These are phyloP conservation scores for Zalaria sp. DNA, from an alignment of 2,329 filamentous ascomycete species.

Conservation along the genomic window DNA sequence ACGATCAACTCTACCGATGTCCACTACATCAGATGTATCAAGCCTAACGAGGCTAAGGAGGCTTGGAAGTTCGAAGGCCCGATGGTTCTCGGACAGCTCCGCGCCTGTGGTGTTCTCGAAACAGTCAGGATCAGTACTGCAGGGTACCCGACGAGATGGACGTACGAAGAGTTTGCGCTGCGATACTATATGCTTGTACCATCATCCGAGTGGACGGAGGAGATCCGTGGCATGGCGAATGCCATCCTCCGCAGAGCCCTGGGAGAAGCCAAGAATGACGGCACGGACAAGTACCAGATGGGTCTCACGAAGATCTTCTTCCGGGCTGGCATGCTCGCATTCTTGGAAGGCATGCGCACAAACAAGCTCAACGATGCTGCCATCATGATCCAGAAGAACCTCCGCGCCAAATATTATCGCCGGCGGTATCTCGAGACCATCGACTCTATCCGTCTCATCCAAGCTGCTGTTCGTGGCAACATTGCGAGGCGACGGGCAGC, in stretches of 20 bases:
- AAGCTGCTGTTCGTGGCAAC: slow-evolving; percentile 64
- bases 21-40: slow-evolving; percentile 98
- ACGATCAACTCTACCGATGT: slow-evolving; percentile 98
- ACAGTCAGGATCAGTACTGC: slow-evolving; percentile 96
- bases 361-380: slow-evolving; percentile 83
- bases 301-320: slow-evolving; percentile 99
- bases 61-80: slow-evolving; percentile 97
- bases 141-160: slow-evolving; percentile 95
- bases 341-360: slow-evolving; percentile 87
- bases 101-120: slow-evolving; percentile 96
- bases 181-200: slow-evolving; percentile 97
- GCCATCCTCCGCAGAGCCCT: slow-evolving; percentile 81
- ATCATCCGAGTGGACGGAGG: slow-evolving; percentile 78
- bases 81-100: slow-evolving; percentile 93
- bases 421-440: slow-evolving; percentile 80
- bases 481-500: slow-evolving; percentile 65
- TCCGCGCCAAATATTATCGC: slow-evolving; percentile 89
- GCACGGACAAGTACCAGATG: slow-evolving; percentile 89
- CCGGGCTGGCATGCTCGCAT: slow-evolving; percentile 95
- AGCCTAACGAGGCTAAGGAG: slow-evolving; percentile 93
- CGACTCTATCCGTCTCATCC: slow-evolving; percentile 64
- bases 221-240: slow-evolving; percentile 89
- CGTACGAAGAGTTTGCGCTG: slow-evolving; percentile 93
- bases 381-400: slow-evolving; percentile 97
- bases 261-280: slow-evolving; percentile 45